Evolutionary conservation across 1,284 basidiomycete genomes (phyloP).

Genomic region (Salmacisia buchloeana): DNA sequence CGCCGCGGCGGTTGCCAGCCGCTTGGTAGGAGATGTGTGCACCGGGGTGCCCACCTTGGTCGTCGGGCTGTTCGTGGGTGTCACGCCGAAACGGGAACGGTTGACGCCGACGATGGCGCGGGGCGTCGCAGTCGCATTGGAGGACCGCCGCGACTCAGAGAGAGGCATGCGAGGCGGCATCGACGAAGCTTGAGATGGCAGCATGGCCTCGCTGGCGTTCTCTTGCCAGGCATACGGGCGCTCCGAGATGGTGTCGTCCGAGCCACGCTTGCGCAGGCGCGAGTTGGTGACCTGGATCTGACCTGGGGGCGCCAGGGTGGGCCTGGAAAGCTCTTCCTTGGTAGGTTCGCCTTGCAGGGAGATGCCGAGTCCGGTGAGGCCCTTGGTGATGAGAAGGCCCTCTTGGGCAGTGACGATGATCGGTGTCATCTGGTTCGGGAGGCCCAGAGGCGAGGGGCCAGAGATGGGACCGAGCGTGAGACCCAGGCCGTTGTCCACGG

Average conservation of each 20-base stretch:
- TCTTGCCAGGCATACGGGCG: not conserved
- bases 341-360: not conserved
- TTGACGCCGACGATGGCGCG: conserved; percentile 1
- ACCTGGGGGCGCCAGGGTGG: not conserved
- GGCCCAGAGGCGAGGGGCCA: not conserved
- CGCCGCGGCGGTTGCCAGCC: not conserved
- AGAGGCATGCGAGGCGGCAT: not conserved
- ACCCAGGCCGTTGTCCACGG: not conserved
- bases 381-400: not conserved
- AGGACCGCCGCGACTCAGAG: not conserved
- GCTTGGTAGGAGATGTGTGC: not conserved
- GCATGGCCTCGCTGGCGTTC: not conserved
- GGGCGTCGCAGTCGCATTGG: conserved; percentile 4
- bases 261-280: not conserved
- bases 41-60: not conserved
- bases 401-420: not conserved
- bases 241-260: not conserved
- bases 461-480: not conserved
- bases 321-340: no score
- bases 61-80: not conserved
- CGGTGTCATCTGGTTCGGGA: not conserved
- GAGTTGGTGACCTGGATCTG: not conserved
- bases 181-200: no score
- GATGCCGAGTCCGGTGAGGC: not conserved
- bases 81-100: not conserved